A percentile compares a stretch with the other conserved stretches of the same genome.
phyloP scores from a whole-genome alignment of 139 green algal species.

The Edaphochlamys debaryana region DNA sequence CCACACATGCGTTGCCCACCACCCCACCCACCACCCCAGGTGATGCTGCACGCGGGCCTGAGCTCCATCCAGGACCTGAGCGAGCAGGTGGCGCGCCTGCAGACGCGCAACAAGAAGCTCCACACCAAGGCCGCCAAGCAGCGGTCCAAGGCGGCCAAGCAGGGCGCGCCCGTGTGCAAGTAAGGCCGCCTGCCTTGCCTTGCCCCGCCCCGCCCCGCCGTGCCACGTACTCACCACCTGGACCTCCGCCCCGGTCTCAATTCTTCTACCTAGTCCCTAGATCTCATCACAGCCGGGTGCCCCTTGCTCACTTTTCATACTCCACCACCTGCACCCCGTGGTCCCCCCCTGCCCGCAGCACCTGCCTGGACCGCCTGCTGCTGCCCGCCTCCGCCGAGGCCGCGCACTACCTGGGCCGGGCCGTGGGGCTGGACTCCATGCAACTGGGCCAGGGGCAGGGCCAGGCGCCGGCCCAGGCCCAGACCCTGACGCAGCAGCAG shows the following conservation, averaged over 20 bases:
- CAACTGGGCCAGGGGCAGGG: no score
- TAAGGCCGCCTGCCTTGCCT: no score
- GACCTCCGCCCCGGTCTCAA: not conserved
- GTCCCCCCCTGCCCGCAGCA: not conserved
- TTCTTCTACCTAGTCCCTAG: no score
- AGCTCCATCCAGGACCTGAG: constrained; percentile 41
- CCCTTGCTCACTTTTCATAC: no score
- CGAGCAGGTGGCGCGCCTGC: constrained; percentile 13
- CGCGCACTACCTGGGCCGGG: not conserved
- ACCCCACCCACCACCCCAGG: no score
- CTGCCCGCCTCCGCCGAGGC: not conserved
- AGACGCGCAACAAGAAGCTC: constrained; percentile 34
- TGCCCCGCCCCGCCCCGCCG: no score
- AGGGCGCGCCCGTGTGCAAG: not conserved
- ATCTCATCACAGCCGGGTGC: no score
- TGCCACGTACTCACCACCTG: no score
- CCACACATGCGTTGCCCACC: no score
- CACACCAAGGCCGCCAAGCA: not conserved
- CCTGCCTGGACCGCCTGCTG: constrained; percentile 29
- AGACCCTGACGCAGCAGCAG: not conserved
- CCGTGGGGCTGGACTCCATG: not conserved
- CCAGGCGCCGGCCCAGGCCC: not conserved
- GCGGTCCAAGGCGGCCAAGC: not conserved
- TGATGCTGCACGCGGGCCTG: constrained; percentile 33
- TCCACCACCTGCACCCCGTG: no score